These are phyloP conservation scores for Peronosclerospora sorghi DNA, from an alignment of 352 stramenopile species.

Conservation along the genomic window DNA sequence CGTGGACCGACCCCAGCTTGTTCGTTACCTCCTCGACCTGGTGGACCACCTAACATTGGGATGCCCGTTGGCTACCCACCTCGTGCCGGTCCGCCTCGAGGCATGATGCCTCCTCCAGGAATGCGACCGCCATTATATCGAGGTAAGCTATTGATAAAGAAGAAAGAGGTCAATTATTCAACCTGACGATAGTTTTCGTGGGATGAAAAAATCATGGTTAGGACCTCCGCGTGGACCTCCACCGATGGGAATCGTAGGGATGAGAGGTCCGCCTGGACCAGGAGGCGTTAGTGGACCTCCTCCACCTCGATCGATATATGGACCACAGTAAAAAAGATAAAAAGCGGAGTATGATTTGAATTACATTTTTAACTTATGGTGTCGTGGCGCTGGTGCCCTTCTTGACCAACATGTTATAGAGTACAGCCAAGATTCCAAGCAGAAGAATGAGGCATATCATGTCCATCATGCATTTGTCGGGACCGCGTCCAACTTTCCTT, in stretches of 20 bases:
- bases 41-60: slow-evolving; percentile 16
- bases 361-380: slow-evolving; percentile 10
- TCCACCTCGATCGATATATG: slow-evolving; percentile 61
- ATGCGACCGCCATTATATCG: slow-evolving; percentile 72
- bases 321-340: slow-evolving; percentile 27
- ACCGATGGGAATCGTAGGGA: slow-evolving; percentile 28
- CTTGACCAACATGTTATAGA: slow-evolving; percentile 87
- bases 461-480: slow-evolving; percentile 85
- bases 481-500: slow-evolving; percentile 50
- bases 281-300: slow-evolving; percentile 25
- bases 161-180: background rate
- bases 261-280: slow-evolving; percentile 19
- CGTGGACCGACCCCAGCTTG: slow-evolving; percentile 27
- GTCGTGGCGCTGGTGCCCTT: slow-evolving; percentile 21
- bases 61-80: slow-evolving; percentile 53
- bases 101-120: slow-evolving; percentile 63
- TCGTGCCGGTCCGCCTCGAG: slow-evolving; percentile 47
- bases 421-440: slow-evolving; percentile 69
- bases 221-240: slow-evolving; percentile 42
- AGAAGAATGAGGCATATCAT: slow-evolving; percentile 84
- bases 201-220: slow-evolving; percentile 2
- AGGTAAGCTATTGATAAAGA: slow-evolving; percentile 13
- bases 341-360: background rate
- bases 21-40: slow-evolving; percentile 35
- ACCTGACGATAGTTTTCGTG: background rate